Evolutionary conservation across 768 basidiomycete species (phyloP), one percentile per base, ranked within the genome.

Genomic region (Xerocomus brunneocitrinus): DNA sequence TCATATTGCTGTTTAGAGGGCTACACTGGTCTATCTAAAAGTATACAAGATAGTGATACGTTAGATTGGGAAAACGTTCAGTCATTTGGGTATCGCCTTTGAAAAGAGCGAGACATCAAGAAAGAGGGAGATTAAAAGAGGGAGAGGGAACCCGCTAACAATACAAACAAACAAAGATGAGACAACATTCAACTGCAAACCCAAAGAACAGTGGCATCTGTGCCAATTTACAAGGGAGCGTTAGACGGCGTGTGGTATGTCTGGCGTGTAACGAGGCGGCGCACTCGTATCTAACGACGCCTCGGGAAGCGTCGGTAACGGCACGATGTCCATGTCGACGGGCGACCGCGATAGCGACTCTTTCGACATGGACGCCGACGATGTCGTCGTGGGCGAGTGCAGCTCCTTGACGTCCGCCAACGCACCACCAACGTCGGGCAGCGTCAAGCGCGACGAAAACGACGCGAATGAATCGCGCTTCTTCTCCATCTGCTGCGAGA

Each of bases 381-480:
- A 49, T 3, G 66, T 67, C 1, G 52, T 36, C 2, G 62, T 66
- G 6, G 66, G 64, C 0, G 61, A 64, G 31, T 58, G 60, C 0
- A 66, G 51, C 2, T 13, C 25, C 41, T 59, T 66, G 48, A 59
- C 48, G 27, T 63, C 64, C 28, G 35, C 57, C 51, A 76, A 58
- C 39, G 67, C 60, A 12, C 72, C 71, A 14, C 71, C 71, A n/a
- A 69, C 73, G 38, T 76, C 78, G 7, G 56, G 67, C 61, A 75
- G 59, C 13, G 77, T 77, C 47, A 78, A 62, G 54, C 74, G 71
- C 30, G 69, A 69, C 7, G 76, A 75, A 64, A 78, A 73, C 0
- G 81, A 83, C 36, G 72, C 68, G 14, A 79, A 52, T 5, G 80
- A 80, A 53, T 77, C 77, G 49, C 73, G 77, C 58, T 76, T 79